phyloP scores from a whole-genome alignment of 2,329 filamentous ascomycete species.

The Fusarium sp. region DNA sequence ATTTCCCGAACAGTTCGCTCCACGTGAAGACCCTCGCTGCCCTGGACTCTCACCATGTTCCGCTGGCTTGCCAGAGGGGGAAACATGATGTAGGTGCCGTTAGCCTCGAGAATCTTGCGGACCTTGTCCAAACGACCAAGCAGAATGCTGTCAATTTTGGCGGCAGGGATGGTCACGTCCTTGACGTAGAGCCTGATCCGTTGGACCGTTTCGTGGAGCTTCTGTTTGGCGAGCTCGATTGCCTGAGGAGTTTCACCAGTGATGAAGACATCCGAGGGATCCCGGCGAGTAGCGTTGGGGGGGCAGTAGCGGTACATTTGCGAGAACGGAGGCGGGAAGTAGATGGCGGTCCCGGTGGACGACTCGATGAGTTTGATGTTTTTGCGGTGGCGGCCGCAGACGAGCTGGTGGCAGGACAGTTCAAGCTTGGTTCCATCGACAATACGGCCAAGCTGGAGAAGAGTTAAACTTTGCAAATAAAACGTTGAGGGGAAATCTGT shows the following conservation, averaged over 20 bases:
- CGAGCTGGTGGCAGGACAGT: slow-evolving; percentile 87
- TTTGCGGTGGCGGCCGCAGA: slow-evolving; percentile 93
- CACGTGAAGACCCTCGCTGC: slow-evolving; percentile 91
- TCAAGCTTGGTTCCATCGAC: slow-evolving; percentile 88
- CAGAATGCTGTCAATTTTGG: slow-evolving; percentile 95
- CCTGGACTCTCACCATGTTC: slow-evolving; percentile 89
- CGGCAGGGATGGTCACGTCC: slow-evolving; percentile 87
- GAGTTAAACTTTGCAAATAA: slow-evolving; percentile 24
- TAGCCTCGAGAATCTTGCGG: slow-evolving; percentile 96
- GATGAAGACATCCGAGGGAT: slow-evolving; percentile 93
- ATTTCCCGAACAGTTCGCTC: slow-evolving; percentile 96
- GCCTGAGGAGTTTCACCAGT: slow-evolving; percentile 88
- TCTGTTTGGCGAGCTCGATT: slow-evolving; percentile 90
- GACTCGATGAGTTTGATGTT: slow-evolving; percentile 99
- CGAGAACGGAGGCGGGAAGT: slow-evolving; percentile 95
- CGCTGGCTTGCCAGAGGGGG: slow-evolving; percentile 88
- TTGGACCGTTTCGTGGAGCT: slow-evolving; percentile 86
- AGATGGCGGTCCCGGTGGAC: slow-evolving; percentile 94
- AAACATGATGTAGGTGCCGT: slow-evolving; percentile 94
- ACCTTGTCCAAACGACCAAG: slow-evolving; percentile 94
- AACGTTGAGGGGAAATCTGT: slow-evolving; percentile 39
- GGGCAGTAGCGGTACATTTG: slow-evolving; percentile 92
- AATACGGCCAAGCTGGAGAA: slow-evolving; percentile 72
- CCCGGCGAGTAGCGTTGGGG: slow-evolving; percentile 81
- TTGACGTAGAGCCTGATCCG: slow-evolving; percentile 89